Percentiles rank a stretch among this genome's conserved stretches.
Conservation (phyloP, 352 stramenopile species). For the Phytopythium helicoides region DNA sequence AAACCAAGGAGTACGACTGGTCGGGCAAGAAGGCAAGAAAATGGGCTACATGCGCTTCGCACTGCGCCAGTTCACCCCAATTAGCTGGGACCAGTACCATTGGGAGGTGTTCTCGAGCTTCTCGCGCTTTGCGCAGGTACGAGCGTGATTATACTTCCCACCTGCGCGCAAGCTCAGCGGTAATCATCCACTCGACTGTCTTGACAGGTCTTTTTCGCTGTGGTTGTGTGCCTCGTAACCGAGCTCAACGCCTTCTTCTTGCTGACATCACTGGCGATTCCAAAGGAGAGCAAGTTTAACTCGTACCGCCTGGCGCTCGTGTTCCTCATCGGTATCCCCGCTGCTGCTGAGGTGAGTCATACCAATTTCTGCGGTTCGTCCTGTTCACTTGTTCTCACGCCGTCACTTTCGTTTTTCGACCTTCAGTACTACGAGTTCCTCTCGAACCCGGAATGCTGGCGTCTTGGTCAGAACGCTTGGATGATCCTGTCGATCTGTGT, state of each 20-base stretch:
- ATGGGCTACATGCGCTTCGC: conserved; percentile 60
- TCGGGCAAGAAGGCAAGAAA: conserved; percentile 74
- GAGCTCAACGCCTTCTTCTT: conserved; percentile 95
- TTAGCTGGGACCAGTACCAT: conserved; percentile 87
- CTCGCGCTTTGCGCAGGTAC: conserved; percentile 80
- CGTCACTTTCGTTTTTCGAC: conserved; percentile 1
- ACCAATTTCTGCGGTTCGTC: too few species aligned
- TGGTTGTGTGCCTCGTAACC: conserved; percentile 83
- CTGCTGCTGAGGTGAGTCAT: conserved; percentile 60
- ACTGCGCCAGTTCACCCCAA: conserved; percentile 88
- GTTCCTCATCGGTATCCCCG: conserved; percentile 80
- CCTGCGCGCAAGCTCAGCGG: too few species aligned
- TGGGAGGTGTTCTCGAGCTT: conserved; percentile 93
- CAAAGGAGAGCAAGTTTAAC: conserved; percentile 87
- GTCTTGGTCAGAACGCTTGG: conserved; percentile 81
- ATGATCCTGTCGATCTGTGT: conserved; percentile 76
- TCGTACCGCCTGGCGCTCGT: conserved; percentile 72
- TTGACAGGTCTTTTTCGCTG: conserved; percentile 81
- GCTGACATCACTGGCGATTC: conserved; percentile 84
- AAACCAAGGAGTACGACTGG: conserved; percentile 91
- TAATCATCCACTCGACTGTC: too few species aligned
- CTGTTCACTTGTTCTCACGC: too few species aligned
- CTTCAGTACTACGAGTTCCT: conserved; percentile 85
- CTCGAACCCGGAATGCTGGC: conserved; percentile 68
- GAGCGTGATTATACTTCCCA: too few species aligned